A percentile compares a stretch with the other conserved stretches of the same genome.
These are phyloP conservation scores for Psilocybe subaeruginosa DNA, from an alignment of 768 basidiomycete genomes.

Conservation along the genomic window DNA sequence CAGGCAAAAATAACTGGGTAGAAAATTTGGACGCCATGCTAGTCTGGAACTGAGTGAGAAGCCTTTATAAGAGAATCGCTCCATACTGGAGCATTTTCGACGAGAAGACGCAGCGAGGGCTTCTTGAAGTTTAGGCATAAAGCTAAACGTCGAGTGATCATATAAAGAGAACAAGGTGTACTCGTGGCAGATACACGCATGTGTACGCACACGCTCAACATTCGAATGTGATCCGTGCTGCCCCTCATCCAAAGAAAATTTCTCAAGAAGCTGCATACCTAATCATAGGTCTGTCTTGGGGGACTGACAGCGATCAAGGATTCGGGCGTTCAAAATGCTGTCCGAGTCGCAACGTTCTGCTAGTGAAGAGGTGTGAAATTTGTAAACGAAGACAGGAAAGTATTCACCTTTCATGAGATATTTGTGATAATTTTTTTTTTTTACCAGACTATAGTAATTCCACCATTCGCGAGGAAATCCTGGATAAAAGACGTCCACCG, in stretches of 20 bases:
- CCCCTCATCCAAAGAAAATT: conserved; percentile 3
- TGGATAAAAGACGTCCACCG: too few species aligned
- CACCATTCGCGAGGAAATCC: too few species aligned
- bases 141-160: conserved; percentile 3
- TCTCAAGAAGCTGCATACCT: conserved; percentile 17
- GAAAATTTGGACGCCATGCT: conserved; percentile 4
- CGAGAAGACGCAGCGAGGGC: neutral
- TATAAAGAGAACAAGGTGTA: conserved; percentile 8
- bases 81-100: neutral
- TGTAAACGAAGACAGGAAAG: neutral
- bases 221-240: conserved; percentile 1
- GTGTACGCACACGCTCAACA: neutral
- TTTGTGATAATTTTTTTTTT: neutral
- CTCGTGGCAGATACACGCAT: neutral
- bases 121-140: conserved; percentile 11
- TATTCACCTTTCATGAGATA: neutral
- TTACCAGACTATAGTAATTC: too few species aligned
- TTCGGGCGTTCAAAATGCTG: neutral
- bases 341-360: neutral
- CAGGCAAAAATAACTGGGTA: conserved; percentile 38
- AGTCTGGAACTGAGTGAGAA: neutral
- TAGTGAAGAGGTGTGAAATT: neutral
- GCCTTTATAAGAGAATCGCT: conserved; percentile 9
- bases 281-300: conserved; percentile 1
- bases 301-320: neutral